Conservation (phyloP, 2,329 filamentous ascomycete genomes). For the Penicillium sclerotigenum region DNA sequence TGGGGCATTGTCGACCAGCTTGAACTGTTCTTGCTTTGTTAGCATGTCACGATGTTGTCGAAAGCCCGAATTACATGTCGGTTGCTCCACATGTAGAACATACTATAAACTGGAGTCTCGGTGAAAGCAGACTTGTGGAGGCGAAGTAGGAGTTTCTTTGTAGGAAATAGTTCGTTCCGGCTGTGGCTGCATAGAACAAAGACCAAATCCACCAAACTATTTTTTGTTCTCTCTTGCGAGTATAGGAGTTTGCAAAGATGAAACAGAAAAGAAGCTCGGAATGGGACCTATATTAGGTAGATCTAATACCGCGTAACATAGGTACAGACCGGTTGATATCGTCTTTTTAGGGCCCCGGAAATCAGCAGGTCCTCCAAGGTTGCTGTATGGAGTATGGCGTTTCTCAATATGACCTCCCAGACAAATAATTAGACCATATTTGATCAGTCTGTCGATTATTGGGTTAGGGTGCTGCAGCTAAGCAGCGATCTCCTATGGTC, state of each 20-base stretch:
- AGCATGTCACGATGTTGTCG: not conserved
- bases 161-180: not conserved
- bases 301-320: not conserved
- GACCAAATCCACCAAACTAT: not conserved
- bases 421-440: not conserved
- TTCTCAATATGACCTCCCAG: not conserved
- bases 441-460: not conserved
- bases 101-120: not conserved
- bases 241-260: not conserved
- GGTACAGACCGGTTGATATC: not conserved
- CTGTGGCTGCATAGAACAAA: constrained; percentile 4
- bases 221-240: not conserved
- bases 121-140: not conserved
- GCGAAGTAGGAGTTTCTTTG: not conserved
- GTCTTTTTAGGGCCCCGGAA: not conserved
- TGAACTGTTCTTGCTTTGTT: not conserved
- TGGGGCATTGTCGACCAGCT: not conserved
- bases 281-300: not conserved
- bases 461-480: not conserved
- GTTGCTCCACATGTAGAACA: not conserved
- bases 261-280: not conserved
- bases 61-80: not conserved
- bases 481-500: not conserved
- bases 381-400: not conserved
- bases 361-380: constrained; percentile 1